Evolutionary conservation across 2,329 filamentous ascomycete species (phyloP), one percentile per base, ranked within the genome.

Genomic region (Ilyonectria mors-panacis): DNA sequence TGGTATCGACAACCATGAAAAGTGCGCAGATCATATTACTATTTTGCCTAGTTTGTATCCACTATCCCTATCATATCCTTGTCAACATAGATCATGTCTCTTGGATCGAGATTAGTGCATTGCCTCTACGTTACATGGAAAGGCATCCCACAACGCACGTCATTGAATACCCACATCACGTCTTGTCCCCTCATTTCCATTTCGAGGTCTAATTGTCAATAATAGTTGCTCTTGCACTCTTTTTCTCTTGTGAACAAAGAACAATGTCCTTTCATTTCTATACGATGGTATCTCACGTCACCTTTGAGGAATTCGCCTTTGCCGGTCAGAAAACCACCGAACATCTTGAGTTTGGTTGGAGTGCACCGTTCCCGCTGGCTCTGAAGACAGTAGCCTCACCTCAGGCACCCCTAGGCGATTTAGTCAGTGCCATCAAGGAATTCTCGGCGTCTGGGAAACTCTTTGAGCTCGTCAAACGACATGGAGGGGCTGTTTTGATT

Each of bases 401-500:
- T 3, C 28, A 33, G 28, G 13, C 48, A 55, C 65, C 4, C 30
- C 48, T 65, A 7, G 50, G 53, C 12, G 37, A 60, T 21, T 53
- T 30, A n/a, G 9, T 50, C 19, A 30, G 23, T 7, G 47, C 59
- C 6, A 3, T 66, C 10, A 19, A n/a, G 3, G 59, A 66, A 26
- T 21, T 66, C 7, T 35, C 59, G 1, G 4, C 13, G 9, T 78
- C 77, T 2, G 78, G 78, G 2, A 63, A 75, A 19, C 53, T 81
- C 2, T 66, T 72, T n/a, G 50, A 65, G 4, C 64, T 77, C 2
- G 57, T 77, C 10, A 70, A 70, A 17, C 56, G 69, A 21, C 79
- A 81, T 30, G 78, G 79, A 0, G 79, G 80, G 21, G 79, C 78
- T 6, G 48, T 80, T 6, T 63, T 81, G 19, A 73, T 81, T 23